Evolutionary conservation across 768 basidiomycete species (phyloP).

Genomic region (Leccinum pellstonianum): DNA sequence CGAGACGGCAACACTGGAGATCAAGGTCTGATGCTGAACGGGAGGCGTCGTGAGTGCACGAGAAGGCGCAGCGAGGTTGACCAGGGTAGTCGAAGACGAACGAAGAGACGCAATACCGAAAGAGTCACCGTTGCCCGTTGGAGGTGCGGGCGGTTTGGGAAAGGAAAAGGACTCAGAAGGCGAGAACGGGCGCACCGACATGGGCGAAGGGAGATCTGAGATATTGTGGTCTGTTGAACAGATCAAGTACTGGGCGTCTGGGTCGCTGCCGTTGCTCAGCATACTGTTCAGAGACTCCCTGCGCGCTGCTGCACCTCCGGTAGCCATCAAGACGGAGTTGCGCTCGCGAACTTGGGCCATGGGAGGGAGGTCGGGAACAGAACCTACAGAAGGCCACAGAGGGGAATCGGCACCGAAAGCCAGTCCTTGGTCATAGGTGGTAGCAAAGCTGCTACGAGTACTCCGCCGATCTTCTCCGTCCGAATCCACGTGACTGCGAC

Average conservation of each 20-base stretch:
- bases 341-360: constrained; percentile 54
- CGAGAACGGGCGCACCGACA: constrained; percentile 66
- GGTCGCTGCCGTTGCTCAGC: constrained; percentile 36
- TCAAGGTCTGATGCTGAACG: constrained; percentile 8
- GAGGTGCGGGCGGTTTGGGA: constrained; percentile 54
- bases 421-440: constrained; percentile 50
- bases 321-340: constrained; percentile 21
- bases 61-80: constrained; percentile 19
- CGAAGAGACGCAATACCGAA: constrained; percentile 1
- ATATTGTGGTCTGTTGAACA: constrained; percentile 24
- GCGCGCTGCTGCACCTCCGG: constrained; percentile 27
- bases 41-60: constrained; percentile 15
- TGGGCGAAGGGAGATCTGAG: constrained; percentile 41
- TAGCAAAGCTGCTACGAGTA: constrained; percentile 63
- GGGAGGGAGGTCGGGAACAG: constrained; percentile 45
- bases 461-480: constrained; percentile 30
- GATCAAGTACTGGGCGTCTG: constrained; percentile 41
- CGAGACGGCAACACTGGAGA: background rate
- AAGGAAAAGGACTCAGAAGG: constrained; percentile 68
- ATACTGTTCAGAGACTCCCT: constrained; percentile 42
- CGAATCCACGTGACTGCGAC: constrained; percentile 12
- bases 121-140: background rate
- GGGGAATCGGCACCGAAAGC: constrained; percentile 24
- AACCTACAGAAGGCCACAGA: constrained; percentile 7
- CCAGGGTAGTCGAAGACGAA: constrained; percentile 21